Base-by-base conservation (phyloP, 768 basidiomycete genomes). In the Pisolithus marmoratus region DNA sequence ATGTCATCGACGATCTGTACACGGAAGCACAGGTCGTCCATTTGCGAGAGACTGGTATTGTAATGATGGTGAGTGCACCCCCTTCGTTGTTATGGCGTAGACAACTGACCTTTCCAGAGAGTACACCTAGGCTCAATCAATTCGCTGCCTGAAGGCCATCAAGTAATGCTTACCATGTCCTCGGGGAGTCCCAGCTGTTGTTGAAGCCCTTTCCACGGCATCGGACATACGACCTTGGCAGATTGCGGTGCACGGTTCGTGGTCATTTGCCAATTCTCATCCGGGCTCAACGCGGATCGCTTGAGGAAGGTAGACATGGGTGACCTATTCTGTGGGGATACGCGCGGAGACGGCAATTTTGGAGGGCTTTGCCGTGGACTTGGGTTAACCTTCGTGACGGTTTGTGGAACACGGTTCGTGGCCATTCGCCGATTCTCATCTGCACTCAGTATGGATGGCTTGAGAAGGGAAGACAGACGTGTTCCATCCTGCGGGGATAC, bases 21-120 rank as follows among this genome's bases (percentile, higher is more conserved):
- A 5, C 75, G 72, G 53, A 80, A 66, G 53, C 74, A 67, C n/a
- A 76, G 62, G 19, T 74, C 72, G 17, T 64, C 55, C 54, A 66
- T 65, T n/a, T 61, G 62, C 34, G 62, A 57, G 47, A 73, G 69
- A 48, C 74, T 77, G 45, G 42, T 22, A 36, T 38, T 23, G 42
- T 20, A 20, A 55, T 42, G 51, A 40, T 34, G 48, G 37, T 46
- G 46, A 48, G 41, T 22, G 23, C 26, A 23, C 22, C 9, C 34
- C 19, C 9, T 47, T 46, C 17, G 12, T 24, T 45, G 17, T 12
- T 29, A 8, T 6, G 12, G n/a, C 11, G 8, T 34, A n/a, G 17
- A 14, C 15, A 14, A 49, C 50, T 47, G 46, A 65, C 71, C 63
- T 65, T 48, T 64, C 62, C 15, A 68, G 46, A 1, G 66, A 68